Base-by-base conservation (phyloP, 306 rosid genomes). In the Hippophae gyantsensis region DNA sequence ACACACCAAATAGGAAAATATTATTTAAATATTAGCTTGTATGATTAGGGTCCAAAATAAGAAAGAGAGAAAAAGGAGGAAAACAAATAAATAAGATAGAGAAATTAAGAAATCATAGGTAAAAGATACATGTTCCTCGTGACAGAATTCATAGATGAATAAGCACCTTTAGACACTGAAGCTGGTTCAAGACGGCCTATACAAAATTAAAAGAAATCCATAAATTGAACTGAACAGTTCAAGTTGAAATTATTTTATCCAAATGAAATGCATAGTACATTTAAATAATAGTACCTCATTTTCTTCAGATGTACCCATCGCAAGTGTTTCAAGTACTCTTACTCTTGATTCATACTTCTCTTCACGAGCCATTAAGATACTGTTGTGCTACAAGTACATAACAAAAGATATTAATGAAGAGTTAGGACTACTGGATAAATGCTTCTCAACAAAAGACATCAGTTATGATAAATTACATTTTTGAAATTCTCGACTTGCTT, bases 111-210 rank as follows among this genome's bases (percentile, higher is more conserved):
- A 32, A 32, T 32, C 38, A 32, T 32, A 32, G 38, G 38, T 4
- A 32, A 32, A 32, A 32, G 38, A n/a, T 56, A 38, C 47, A 43
- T 7, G 46, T 45, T 25, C 5, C 42, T 14, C 41, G 14, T 56
- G 61, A 50, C 32, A 59, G 72, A 67, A 57, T 53, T 52, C 54
- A 18, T 61, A 64, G 50, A 78, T 14, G 53, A 56, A 48, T 40
- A 55, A 67, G 67, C 80, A 90, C 98, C 98, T 87, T 85, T 61
- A 90, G 70, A 66, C 69, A 76, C 66, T 85, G 94, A 78, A 87
- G 77, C 82, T 81, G 87, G 42, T 82, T 69, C 75, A 86, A 63
- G 61, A 90, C 72, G 72, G 81, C 83, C 98, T 90, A 76, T 38
- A 67, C 67, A 74, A 68, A 62, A 32, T 32, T 32, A 32, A 59